These are phyloP conservation scores for Paecilomyces niveus DNA, from an alignment of 2,329 filamentous ascomycete genomes.

Conservation along the genomic window DNA sequence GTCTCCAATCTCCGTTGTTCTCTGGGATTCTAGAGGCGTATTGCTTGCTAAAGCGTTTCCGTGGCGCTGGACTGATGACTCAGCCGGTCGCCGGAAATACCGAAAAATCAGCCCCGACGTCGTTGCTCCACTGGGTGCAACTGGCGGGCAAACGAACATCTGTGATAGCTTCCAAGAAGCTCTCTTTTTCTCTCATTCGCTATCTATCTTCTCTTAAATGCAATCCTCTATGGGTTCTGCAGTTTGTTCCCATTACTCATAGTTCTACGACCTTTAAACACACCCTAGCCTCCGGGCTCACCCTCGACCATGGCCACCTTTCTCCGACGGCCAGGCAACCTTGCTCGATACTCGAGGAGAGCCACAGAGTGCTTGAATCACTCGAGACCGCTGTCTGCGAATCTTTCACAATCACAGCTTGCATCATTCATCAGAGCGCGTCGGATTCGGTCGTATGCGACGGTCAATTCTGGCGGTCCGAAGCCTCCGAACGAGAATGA, in stretches of 20 bases:
- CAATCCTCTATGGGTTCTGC: conserved; percentile 21
- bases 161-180: conserved; percentile 14
- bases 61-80: conserved; percentile 20
- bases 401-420: conserved; percentile 31
- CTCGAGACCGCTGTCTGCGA: conserved; percentile 38
- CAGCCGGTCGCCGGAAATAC: conserved; percentile 21
- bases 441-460: conserved; percentile 35
- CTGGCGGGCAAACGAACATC: conserved; percentile 1
- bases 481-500: conserved; percentile 35
- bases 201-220: conserved; percentile 7
- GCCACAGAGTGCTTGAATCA: conserved; percentile 48
- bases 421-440: conserved; percentile 28
- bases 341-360: conserved; percentile 56
- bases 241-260: conserved; percentile 13
- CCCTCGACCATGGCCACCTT: conserved; percentile 57
- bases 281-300: conserved; percentile 20
- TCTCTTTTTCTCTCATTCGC: conserved; percentile 8
- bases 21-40: conserved; percentile 4
- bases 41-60: not conserved
- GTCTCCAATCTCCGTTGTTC: conserved; percentile 3
- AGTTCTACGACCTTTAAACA: conserved; percentile 11
- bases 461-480: conserved; percentile 37
- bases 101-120: conserved; percentile 19
- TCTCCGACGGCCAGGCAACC: conserved; percentile 58
- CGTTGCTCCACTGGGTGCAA: conserved; percentile 1